Base-by-base conservation (phyloP, 2,329 filamentous ascomycete genomes). In the Metarhizium robertsii region DNA sequence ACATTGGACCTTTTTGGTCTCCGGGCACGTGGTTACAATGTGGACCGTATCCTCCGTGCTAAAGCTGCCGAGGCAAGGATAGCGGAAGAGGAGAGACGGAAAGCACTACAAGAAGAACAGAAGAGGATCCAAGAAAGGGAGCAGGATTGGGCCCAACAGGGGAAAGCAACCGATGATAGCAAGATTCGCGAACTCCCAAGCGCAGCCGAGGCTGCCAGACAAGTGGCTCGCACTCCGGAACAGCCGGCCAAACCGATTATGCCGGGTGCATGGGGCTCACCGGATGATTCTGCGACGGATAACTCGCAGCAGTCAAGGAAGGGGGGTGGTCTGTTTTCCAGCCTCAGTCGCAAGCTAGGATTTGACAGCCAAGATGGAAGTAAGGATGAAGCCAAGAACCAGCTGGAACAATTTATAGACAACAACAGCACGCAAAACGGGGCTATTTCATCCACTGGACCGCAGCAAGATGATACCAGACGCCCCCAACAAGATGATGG, bases 1-100 rank as follows among this genome's bases (percentile, higher is more conserved):
- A 92, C 88, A 56, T 85, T 94, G 8, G 90, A 92, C 62, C 77
- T 99, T 29, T 81, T 88, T 50, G 86, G 92, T 53, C 74, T 99
- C 45, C 86, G 90, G 63, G 84, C 85, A 58, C 90, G 94, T 60
- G 94, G 94, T 2, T 97, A 96, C 76, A 97, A 99, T 62, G 94
- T 99, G 43, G 90, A 96, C 65, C 87, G 94, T 52, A 97, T 99
- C 59, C 78, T 99, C 25, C 84, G 90, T 42, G 87, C 87, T 54
- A 95, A 95, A 73, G 90, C 88, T 20, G 88, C 89, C 2, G 91
- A 97, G 69, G 89, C 90, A 6, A 83, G 89, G 53, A 85, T 97
- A 60, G 91, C 90, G 0, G 92, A 96, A 65, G 87, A 88, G 63
- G 85, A 90, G 67, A 81, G 88, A 51, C 85, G 87, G 64, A 86